Base-by-base conservation (phyloP, 768 basidiomycete genomes). In the Suillus cothurnatus region DNA sequence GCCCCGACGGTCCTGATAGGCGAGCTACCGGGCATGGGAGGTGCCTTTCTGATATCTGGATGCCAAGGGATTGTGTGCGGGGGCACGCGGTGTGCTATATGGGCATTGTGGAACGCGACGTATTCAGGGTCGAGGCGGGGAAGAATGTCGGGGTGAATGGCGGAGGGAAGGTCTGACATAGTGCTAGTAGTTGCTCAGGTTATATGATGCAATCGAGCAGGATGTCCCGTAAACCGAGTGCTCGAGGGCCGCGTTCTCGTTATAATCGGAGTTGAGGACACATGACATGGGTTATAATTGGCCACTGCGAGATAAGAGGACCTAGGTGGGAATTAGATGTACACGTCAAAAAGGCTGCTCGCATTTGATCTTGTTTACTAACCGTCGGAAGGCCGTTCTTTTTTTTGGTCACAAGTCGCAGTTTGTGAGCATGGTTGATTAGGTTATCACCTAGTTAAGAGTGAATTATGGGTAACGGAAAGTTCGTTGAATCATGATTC, bases 61-160 rank as follows among this genome's bases (percentile, higher is more conserved):
- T 84, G 75, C 89, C 89, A 91, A n/a, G 86, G 84, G 14, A 89
- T 62, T 6, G 84, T 83, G 69, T 90, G 85, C 4, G 83, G 80
- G 1, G 84, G 84, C 2, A 79, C 76, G 28, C 83, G 65, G 65
- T 82, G 72, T 1, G 79, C 72, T n/a, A 86, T 67, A 53, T 80
- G 74, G 19, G 72, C 68, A 67, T 84, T 86, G 73, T 90, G 86
- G 72, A 88, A 88, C 11, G 77, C 80, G 62, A 84, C 75, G 71
- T 90, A 92, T 71, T 90, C 86, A 9, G 88, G 84, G 70, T 89
- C 86, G 61, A 92, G 81, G 32, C 77, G 80, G 8, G 79, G 68
- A 28, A 87, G 71, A 64, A 91, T 75, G 11, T 86, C 84, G 1
- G 88, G 86, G 68, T 91, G 86, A 23, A 92, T 76, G 21, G 88